Percentiles rank a stretch among this genome's conserved stretches.
Conservation (phyloP, 108 stramenopile species). For the Pinguiococcus pyrenoidosus region DNA sequence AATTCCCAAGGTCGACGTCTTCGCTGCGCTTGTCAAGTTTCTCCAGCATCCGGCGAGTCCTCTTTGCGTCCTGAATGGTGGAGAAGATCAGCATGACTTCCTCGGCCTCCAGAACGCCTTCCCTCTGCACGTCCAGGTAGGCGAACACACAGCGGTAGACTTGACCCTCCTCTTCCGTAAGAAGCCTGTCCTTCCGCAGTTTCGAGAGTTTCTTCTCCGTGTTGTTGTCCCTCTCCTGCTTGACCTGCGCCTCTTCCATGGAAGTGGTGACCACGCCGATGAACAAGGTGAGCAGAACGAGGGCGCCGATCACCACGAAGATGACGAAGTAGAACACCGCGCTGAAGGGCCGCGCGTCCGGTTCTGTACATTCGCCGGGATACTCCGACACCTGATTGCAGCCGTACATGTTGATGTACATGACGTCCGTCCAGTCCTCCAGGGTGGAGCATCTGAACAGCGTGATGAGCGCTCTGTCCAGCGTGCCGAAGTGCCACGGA, state of each 20-base stretch:
- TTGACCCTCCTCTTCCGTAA: too few relatives aligned
- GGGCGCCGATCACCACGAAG: slow-evolving; percentile 24
- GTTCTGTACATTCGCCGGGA: neutral
- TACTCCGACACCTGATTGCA: slow-evolving; percentile 14
- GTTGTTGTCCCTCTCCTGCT: slow-evolving; percentile 4
- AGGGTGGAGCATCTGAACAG: slow-evolving; percentile 18
- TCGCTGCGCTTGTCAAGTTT: too few relatives aligned
- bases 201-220: neutral
- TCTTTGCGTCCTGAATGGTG: too few relatives aligned
- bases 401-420: slow-evolving; percentile 19
- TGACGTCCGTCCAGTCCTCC: slow-evolving; percentile 17
- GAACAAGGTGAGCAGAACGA: slow-evolving; percentile 30
- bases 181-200: neutral
- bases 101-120: too few relatives aligned
- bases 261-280: slow-evolving; percentile 32
- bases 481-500: slow-evolving; percentile 18
- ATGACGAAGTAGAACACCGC: slow-evolving; percentile 13
- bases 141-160: too few relatives aligned
- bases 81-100: too few relatives aligned
- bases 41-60: too few relatives aligned
- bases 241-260: slow-evolving; percentile 28
- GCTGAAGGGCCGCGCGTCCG: neutral
- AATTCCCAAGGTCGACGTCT: too few relatives aligned
- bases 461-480: slow-evolving; percentile 23
- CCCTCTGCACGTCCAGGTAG: too few relatives aligned